Percentiles rank a stretch among this genome's conserved stretches.
phyloP scores from a whole-genome alignment of 1,139 yeast genomes.

The Eremothecium cymbalariae region DNA sequence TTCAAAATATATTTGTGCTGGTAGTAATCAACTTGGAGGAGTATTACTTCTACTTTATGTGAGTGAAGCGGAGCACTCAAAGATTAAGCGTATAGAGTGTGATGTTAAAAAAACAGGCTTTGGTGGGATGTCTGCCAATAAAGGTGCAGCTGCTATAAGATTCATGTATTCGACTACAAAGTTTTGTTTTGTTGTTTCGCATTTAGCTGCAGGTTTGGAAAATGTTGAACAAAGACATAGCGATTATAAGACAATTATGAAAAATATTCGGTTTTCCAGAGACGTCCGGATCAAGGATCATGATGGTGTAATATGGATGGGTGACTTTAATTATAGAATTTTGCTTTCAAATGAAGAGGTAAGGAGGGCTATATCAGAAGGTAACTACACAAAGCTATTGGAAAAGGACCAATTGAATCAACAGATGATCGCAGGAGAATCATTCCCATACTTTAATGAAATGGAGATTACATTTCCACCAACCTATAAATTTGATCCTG shows the following conservation, averaged over 20 bases:
- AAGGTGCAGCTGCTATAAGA: conserved; percentile 85
- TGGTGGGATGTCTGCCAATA: conserved; percentile 88
- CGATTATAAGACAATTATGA: conserved; percentile 74
- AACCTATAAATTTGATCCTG: conserved; percentile 89
- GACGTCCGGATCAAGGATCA: conserved; percentile 66
- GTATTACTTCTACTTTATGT: conserved; percentile 71
- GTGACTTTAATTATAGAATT: conserved; percentile 89
- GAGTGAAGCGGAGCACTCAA: conserved; percentile 50
- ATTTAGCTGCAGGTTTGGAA: conserved; percentile 85
- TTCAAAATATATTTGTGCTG: conserved; percentile 55
- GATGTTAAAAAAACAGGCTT: conserved; percentile 79
- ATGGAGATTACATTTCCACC: conserved; percentile 74
- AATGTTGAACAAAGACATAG: conserved; percentile 82
- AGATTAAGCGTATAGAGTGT: conserved; percentile 70
- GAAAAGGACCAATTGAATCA: conserved; percentile 73
- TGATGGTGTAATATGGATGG: conserved; percentile 86
- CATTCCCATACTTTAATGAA: conserved; percentile 79
- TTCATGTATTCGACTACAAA: conserved; percentile 69
- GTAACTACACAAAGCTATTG: conserved; percentile 44
- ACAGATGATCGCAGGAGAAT: conserved; percentile 80
- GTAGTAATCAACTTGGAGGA: conserved; percentile 92
- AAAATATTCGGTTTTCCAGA: conserved; percentile 69
- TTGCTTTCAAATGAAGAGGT: conserved; percentile 69
- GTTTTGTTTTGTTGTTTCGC: conserved; percentile 81
- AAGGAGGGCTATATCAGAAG: conserved; percentile 43